Percentiles rank a stretch among this genome's conserved stretches.
Evolutionary conservation across 2,329 filamentous ascomycete species (phyloP).

Genomic region (Pseudocercospora eumusae): DNA sequence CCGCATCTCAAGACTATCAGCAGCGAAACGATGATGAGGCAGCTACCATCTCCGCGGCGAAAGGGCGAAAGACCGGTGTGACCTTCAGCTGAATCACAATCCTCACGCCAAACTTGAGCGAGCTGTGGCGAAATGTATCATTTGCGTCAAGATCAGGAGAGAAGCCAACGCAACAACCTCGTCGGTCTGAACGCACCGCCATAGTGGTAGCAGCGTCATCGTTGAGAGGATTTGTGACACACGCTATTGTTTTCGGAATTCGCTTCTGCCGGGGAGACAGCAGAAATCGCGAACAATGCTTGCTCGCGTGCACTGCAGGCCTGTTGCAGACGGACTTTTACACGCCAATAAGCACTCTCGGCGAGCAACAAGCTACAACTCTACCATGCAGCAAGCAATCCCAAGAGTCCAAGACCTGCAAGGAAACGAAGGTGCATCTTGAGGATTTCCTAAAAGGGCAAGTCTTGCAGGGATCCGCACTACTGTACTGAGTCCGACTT

Average conservation of each 20-base stretch:
- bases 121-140: constrained; percentile 1
- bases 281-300: neutral
- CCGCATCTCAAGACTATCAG: neutral
- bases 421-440: neutral
- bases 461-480: neutral
- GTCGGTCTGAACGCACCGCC: neutral
- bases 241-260: neutral
- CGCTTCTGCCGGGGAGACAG: neutral
- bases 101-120: neutral
- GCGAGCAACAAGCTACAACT: neutral
- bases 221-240: neutral
- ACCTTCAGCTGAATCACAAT: neutral
- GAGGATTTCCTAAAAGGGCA: neutral
- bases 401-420: neutral
- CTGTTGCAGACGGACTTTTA: neutral
- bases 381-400: constrained; percentile 1
- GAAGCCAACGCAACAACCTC: neutral
- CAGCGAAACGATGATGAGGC: neutral
- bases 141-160: neutral
- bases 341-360: neutral
- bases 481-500: too few species aligned
- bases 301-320: neutral
- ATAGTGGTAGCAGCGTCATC: neutral
- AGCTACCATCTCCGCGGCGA: neutral
- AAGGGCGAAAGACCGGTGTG: constrained; percentile 3